A percentile compares a stretch with the other conserved stretches of the same genome.
Conservation (phyloP, 805 yeast species). For the Peterozyma toletana region DNA sequence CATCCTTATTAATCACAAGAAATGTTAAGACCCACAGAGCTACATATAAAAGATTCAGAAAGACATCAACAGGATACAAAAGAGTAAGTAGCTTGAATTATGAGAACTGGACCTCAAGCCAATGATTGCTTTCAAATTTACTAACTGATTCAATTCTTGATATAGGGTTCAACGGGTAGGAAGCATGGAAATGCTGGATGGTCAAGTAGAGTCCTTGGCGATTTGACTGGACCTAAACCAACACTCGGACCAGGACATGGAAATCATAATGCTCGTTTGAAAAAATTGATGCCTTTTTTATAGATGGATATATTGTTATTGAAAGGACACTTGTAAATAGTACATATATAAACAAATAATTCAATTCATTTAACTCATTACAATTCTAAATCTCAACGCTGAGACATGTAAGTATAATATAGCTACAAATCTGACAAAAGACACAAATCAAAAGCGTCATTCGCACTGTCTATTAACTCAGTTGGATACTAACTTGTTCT, state of each 20-base stretch:
- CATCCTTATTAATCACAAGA: constrained; percentile 13
- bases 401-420: no score
- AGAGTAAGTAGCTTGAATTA: constrained; percentile 28
- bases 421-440: no score
- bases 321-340: neutral
- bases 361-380: neutral
- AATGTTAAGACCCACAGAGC: constrained; percentile 71
- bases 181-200: constrained; percentile 93
- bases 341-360: neutral
- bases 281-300: constrained; percentile 43
- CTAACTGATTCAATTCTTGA: neutral
- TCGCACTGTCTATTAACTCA: no score
- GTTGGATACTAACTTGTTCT: constrained; percentile 12
- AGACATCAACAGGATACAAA: constrained; percentile 56
- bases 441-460: no score
- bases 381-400: neutral
- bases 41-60: constrained; percentile 81
- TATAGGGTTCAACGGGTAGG: constrained; percentile 69
- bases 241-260: constrained; percentile 42
- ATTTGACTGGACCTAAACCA: constrained; percentile 50
- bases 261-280: constrained; percentile 52
- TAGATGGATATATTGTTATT: constrained; percentile 4
- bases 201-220: constrained; percentile 52
- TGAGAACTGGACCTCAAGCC: neutral
- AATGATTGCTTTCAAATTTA: neutral